Conservation (phyloP, 2,329 filamentous ascomycete genomes). For the Xylaria multiplex region DNA sequence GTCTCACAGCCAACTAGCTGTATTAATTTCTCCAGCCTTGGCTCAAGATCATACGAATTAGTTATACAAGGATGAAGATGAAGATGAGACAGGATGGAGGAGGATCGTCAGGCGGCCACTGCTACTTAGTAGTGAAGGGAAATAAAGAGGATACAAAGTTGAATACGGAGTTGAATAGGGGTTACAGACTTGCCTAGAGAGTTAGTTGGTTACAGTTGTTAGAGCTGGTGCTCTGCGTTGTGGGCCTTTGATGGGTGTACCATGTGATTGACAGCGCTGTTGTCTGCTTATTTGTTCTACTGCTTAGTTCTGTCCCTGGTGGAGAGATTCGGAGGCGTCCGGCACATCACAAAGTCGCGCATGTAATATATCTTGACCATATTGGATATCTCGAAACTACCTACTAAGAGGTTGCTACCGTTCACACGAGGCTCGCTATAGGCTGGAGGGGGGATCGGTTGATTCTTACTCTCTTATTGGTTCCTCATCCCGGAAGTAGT, state of each 20-base stretch:
- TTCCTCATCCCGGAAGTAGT: slow-evolving; percentile 13
- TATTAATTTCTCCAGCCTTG: not conserved
- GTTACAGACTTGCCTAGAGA: not conserved
- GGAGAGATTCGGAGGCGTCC: slow-evolving; percentile 15
- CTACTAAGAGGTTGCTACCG: slow-evolving; percentile 8
- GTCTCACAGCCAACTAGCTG: slow-evolving; percentile 3
- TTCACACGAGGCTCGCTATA: slow-evolving; percentile 2
- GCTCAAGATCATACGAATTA: not conserved
- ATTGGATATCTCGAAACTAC: slow-evolving; percentile 7
- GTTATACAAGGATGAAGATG: not conserved
- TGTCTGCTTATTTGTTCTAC: slow-evolving; percentile 18
- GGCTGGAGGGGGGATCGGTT: slow-evolving; percentile 17
- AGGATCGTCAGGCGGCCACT: slow-evolving; percentile 3
- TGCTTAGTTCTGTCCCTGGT: slow-evolving; percentile 16
- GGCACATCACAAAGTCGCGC: slow-evolving; percentile 6
- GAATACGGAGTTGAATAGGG: slow-evolving; percentile 11
- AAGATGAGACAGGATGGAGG: not conserved
- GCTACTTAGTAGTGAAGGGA: not conserved
- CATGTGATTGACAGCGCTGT: not conserved
- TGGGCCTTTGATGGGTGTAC: slow-evolving; percentile 30
- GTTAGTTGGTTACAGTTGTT: slow-evolving; percentile 14
- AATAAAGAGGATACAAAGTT: slow-evolving; percentile 11
- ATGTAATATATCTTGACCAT: slow-evolving; percentile 2
- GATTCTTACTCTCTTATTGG: slow-evolving; percentile 22
- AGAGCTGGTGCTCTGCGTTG: slow-evolving; percentile 27